phyloP scores from a whole-genome alignment of 192 early-diverging fungal genomes.

The Dissophora globulifera region DNA sequence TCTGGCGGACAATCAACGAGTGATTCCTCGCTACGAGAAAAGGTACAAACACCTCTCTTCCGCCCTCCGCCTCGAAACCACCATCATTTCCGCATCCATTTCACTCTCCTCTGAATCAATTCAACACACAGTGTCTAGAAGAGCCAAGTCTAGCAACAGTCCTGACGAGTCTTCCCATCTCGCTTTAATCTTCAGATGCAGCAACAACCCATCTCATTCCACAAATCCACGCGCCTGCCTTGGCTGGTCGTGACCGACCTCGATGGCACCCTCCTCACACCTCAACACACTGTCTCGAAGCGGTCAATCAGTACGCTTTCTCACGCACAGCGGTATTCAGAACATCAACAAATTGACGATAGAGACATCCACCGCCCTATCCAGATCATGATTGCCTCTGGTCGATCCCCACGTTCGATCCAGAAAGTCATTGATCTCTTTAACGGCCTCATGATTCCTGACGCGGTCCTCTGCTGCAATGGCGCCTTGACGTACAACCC shows the following conservation, averaged over 20 bases:
- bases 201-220: neutral
- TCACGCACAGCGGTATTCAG: slow-evolving; percentile 22
- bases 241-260: slow-evolving; percentile 43
- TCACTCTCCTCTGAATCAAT: no score
- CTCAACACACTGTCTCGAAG: slow-evolving; percentile 40
- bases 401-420: slow-evolving; percentile 54
- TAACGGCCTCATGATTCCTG: slow-evolving; percentile 43
- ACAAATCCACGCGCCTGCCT: slow-evolving; percentile 23
- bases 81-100: no score
- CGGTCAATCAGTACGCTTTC: slow-evolving; percentile 42
- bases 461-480: slow-evolving; percentile 57
- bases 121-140: no score
- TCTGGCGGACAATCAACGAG: no score
- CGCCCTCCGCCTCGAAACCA: no score
- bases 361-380: slow-evolving; percentile 5
- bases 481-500: slow-evolving; percentile 53
- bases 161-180: no score
- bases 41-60: no score
- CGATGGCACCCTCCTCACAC: slow-evolving; percentile 55
- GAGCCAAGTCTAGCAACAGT: no score
- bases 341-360: slow-evolving; percentile 2
- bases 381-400: slow-evolving; percentile 56
- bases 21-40: no score
- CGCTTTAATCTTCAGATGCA: no score
- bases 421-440: slow-evolving; percentile 56